Percentiles rank a stretch among this genome's conserved stretches.
phyloP scores from a whole-genome alignment of 202 grass and related monocot species.

The Schoenoplectus tabernaemontani region DNA sequence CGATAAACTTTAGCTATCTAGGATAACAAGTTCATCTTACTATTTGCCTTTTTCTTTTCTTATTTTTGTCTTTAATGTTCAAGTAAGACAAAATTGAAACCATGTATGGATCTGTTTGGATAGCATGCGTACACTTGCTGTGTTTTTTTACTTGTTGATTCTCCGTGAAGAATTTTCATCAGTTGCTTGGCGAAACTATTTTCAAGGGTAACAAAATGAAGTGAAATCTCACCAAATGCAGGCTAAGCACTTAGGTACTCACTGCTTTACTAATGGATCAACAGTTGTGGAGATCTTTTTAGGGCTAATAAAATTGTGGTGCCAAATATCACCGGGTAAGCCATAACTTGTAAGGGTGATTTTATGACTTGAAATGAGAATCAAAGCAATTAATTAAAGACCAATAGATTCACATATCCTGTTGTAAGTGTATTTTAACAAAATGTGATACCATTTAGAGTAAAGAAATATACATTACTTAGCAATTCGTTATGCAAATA shows the following conservation, averaged over 20 bases:
- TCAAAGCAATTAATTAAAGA: background rate
- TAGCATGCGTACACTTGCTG: background rate
- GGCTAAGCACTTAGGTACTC: background rate
- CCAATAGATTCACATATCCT: background rate
- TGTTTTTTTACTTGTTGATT: background rate
- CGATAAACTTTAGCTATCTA: slow-evolving; percentile 21
- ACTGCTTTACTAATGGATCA: background rate
- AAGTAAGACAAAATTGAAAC: background rate
- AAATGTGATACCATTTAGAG: background rate
- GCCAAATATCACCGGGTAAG: background rate
- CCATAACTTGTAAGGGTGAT: background rate
- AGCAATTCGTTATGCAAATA: no score
- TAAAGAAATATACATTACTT: no score
- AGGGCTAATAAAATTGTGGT: background rate
- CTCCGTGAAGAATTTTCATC: background rate
- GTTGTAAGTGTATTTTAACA: background rate
- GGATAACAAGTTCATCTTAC: background rate
- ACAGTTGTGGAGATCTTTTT: background rate
- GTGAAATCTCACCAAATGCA: background rate
- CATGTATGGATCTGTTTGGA: background rate
- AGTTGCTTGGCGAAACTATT: background rate
- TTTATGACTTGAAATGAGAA: background rate
- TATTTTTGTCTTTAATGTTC: slow-evolving; percentile 2
- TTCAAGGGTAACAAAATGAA: background rate
- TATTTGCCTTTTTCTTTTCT: background rate